Evolutionary conservation across 306 rosid species (phyloP).

Genomic region (Prinsepia uniflora): DNA sequence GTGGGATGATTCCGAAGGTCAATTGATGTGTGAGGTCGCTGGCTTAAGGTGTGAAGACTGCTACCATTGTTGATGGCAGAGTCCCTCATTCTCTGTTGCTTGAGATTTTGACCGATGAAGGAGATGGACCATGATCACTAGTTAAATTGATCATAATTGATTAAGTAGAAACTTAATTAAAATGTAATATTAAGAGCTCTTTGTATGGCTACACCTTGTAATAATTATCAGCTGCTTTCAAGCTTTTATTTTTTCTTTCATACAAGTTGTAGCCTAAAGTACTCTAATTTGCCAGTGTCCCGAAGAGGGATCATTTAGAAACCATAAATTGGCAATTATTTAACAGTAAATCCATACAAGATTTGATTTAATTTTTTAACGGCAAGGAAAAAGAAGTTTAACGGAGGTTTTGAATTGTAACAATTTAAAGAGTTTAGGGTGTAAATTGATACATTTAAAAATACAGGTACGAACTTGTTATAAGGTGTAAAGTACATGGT

Average conservation of each 20-base stretch:
- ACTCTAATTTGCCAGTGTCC: too few species aligned
- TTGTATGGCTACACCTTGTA: not conserved
- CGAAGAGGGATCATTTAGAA: not conserved
- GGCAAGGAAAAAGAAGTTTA: too few species aligned
- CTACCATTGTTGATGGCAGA: constrained; percentile 82
- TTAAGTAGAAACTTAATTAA: not conserved
- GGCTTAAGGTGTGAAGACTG: constrained; percentile 78
- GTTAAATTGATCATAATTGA: constrained; percentile 24
- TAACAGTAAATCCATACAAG: not conserved
- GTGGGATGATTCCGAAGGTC: constrained; percentile 97
- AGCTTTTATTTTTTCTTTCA: too few species aligned
- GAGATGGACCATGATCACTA: constrained; percentile 90
- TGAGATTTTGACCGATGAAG: constrained; percentile 85
- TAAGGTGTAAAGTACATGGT: too few species aligned
- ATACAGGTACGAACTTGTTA: too few species aligned
- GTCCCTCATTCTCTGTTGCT: constrained; percentile 73
- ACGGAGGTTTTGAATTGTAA: too few species aligned
- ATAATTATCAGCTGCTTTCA: not conserved
- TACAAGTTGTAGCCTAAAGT: too few species aligned
- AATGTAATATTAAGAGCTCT: not conserved
- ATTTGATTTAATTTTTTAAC: not conserved
- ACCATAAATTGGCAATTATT: not conserved
- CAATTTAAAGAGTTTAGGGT: too few species aligned
- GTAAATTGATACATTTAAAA: too few species aligned
- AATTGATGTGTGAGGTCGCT: constrained; percentile 71